Percentiles rank a stretch among this genome's conserved stretches.
Conservation (phyloP, 208 protist species). For the Acanthamoeba quina region DNA sequence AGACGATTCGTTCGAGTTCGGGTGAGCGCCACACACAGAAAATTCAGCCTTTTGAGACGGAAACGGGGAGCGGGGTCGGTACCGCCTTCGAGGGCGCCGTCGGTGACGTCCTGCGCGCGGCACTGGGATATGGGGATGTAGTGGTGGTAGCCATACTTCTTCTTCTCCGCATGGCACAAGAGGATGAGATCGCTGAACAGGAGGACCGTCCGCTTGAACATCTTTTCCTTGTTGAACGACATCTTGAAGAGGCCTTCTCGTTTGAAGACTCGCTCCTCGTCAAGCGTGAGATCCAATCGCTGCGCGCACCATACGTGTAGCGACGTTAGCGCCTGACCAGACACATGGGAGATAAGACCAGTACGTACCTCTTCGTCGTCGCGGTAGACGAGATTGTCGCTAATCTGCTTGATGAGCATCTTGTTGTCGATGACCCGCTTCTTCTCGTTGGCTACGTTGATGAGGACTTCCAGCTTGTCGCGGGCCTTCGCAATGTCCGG, state of each 20-base stretch:
- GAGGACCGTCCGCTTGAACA: constrained; percentile 15
- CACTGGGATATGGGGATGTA: constrained; percentile 28
- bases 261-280: neutral
- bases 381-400: constrained; percentile 1
- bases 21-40: neutral
- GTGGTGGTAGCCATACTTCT: constrained; percentile 25
- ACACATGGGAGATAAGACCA: neutral
- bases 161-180: constrained; percentile 36
- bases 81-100: constrained; percentile 47
- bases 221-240: constrained; percentile 68
- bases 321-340: neutral
- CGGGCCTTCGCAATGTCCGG: neutral
- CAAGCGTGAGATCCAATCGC: constrained; percentile 6
- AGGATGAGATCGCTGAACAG: constrained; percentile 64
- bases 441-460: constrained; percentile 56
- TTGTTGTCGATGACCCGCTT: constrained; percentile 30
- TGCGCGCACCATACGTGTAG: neutral
- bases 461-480: neutral
- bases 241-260: constrained; percentile 37
- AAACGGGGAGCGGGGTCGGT: neutral
- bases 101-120: constrained; percentile 44
- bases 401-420: neutral
- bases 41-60: neutral
- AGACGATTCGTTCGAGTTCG: neutral
- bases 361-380: constrained; percentile 12